Evolutionary conservation across 306 rosid genomes (phyloP), one percentile per base, ranked within the genome.

Genomic region (Arachis stenosperma): DNA sequence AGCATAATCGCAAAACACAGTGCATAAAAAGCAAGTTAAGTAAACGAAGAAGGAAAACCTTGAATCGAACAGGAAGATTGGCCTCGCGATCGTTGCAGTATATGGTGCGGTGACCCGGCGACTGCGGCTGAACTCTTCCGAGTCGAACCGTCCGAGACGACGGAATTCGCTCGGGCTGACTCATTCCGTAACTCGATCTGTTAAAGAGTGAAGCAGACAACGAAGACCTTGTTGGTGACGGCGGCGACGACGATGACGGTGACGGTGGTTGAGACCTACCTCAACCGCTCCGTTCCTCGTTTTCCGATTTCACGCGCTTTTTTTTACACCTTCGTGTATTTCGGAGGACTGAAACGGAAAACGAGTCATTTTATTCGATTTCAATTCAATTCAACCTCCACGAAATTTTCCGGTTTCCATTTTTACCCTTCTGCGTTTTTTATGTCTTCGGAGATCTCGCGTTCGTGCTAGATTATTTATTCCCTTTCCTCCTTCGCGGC

Each of bases 101-200:
- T 47, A 88, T 79, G 59, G 87, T 88, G 46, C 93, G 90, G 75
- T 86, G 62, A n/a, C 81, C 81, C 39, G 93, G 93, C 1, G 93
- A 87, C 72, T 88, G 93, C 0, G 93, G 93, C 86, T 83, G 88
- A 76, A 86, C 86, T 15, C 79, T 83, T 39, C 93, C 93, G 65
- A 86, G 87, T 36, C 84, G 80, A 68, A 86, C 86, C 57, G 87
- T 77, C 47, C 64, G 75, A 68, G 81, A 59, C 65, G 88, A 84
- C 29, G 80, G 17, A 9, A 65, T 37, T 10, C 83, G 78, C 22
- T 52, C 57, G 57, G 5, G 57, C 44, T 74, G 80, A 13, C 17
- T 8, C 81, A 61, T 57, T 13, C 79, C 12, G 54, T 78, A 65
- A 77, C 73, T 77, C 17, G 77, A 53, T 63, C 87, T 65, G 53